Conservation (phyloP, 176 grass and related monocot genomes). For the Carex parvula region DNA sequence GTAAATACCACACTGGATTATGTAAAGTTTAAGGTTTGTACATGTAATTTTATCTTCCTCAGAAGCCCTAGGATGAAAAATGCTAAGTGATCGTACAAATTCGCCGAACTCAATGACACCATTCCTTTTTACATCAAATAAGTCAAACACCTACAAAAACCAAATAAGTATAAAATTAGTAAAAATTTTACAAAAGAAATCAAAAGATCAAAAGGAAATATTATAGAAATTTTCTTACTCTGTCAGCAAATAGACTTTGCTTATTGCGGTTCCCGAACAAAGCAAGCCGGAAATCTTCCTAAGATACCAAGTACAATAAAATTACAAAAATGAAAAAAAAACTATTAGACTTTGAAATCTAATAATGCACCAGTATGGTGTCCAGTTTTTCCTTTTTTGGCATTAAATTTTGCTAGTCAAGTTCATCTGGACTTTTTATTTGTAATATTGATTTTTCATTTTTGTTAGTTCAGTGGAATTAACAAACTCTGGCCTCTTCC, state of each 20-base stretch:
- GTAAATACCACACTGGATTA: not conserved
- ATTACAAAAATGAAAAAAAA: not conserved
- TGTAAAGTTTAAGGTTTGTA: slow-evolving; percentile 18
- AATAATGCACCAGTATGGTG: not conserved
- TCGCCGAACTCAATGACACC: slow-evolving; percentile 60
- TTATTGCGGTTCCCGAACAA: slow-evolving; percentile 51
- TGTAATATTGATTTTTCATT: not conserved
- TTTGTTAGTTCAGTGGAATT: not conserved
- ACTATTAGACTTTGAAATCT: not conserved
- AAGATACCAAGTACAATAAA: not conserved
- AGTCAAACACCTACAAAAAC: slow-evolving; percentile 52
- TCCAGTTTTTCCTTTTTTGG: not conserved
- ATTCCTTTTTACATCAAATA: slow-evolving; percentile 67
- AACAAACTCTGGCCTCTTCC: slow-evolving; percentile 26
- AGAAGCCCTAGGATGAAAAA: slow-evolving; percentile 54
- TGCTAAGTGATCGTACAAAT: slow-evolving; percentile 58
- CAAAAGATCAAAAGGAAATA: not conserved
- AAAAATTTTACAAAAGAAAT: not conserved
- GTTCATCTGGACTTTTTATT: not conserved
- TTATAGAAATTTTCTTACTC: slow-evolving; percentile 34
- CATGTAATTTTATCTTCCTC: slow-evolving; percentile 42
- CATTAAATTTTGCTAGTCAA: not conserved
- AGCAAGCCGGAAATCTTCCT: slow-evolving; percentile 67
- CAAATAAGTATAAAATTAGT: not conserved
- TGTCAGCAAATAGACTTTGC: slow-evolving; percentile 63